Evolutionary conservation across 768 basidiomycete genomes (phyloP), one percentile per base, ranked within the genome.

Genomic region (Pisolithus tinctorius): DNA sequence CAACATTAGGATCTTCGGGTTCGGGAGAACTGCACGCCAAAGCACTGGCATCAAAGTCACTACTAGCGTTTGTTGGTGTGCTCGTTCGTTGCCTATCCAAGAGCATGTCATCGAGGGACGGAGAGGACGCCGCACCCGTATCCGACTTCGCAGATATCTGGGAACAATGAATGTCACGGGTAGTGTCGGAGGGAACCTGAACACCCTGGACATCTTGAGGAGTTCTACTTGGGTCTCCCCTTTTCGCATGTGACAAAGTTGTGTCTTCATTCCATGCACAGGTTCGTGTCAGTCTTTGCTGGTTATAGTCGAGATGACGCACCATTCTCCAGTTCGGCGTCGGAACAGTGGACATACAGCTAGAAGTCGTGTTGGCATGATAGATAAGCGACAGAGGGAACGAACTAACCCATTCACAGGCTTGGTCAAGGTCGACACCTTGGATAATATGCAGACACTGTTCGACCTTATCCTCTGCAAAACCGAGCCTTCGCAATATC

Each of bases 351-450:
- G 6, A 83, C 57, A 63, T 77, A 80, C 34, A 92, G 73, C 91
- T 92, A 23, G 39, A 29, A 11, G 6, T 16, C 27, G 38, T 23
- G n/a, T 64, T 41, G 58, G 56, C 8, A 41, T 30, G 48, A 37
- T 16, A 44, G 31, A 26, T 25, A 45, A 20, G 42, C 48, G 23
- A 30, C 49, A 3, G 2, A 14, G 25, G 46, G 47, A 23, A 26
- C 17, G 31, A 17, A 65, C 81, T 50, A 57, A 95, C 92, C 95
- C 95, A 97, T 62, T 93, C 86, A 48, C 88, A 78, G 9, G 89
- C 92, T 47, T 92, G 87, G 14, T 97, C 94, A n/a, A 92, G 70
- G 25, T 89, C 88, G 30, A 86, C 69, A 11, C 84, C 79, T 26
- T 72, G 66, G 26, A 91, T 80, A 6, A 75, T 66, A 47, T 71